Evolutionary conservation across 1,284 basidiomycete genomes (phyloP).

Genomic region (Singerocomus inundabilis): DNA sequence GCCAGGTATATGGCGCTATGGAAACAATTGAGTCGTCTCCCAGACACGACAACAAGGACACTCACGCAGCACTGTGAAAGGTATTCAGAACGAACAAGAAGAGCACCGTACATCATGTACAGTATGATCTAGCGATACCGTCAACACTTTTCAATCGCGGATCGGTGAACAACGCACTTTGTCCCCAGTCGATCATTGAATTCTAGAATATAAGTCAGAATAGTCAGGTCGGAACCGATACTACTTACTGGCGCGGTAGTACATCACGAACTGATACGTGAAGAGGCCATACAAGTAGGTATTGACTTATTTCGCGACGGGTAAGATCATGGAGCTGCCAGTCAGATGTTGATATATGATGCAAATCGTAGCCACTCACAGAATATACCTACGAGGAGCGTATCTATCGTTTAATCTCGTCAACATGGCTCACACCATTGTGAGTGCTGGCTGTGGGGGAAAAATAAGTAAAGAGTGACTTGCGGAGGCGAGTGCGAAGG

Average conservation of each 20-base stretch:
- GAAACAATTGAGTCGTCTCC: not conserved
- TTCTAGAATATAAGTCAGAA: not conserved
- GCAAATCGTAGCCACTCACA: no score
- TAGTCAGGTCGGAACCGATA: not conserved
- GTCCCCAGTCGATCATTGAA: conserved; percentile 19
- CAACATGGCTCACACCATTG: not conserved
- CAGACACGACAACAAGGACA: not conserved
- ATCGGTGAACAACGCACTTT: conserved; percentile 6
- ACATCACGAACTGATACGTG: conserved; percentile 45
- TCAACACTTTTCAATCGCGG: not conserved
- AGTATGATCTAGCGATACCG: conserved; percentile 17
- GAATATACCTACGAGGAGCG: no score
- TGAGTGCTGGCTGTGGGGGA: not conserved
- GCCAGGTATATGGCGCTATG: conserved; percentile 17
- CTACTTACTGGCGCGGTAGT: conserved; percentile 41
- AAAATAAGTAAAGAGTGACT: not conserved
- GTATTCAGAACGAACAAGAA: no score
- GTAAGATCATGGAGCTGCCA: not conserved
- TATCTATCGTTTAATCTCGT: conserved; percentile 32
- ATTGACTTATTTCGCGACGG: no score
- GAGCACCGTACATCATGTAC: conserved; percentile 38
- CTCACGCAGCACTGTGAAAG: conserved; percentile 40
- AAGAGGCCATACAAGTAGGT: no score
- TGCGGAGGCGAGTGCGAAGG: not conserved
- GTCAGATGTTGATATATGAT: not conserved